These are phyloP conservation scores for Calocybe indica DNA, from an alignment of 768 basidiomycete species.

Conservation along the genomic window DNA sequence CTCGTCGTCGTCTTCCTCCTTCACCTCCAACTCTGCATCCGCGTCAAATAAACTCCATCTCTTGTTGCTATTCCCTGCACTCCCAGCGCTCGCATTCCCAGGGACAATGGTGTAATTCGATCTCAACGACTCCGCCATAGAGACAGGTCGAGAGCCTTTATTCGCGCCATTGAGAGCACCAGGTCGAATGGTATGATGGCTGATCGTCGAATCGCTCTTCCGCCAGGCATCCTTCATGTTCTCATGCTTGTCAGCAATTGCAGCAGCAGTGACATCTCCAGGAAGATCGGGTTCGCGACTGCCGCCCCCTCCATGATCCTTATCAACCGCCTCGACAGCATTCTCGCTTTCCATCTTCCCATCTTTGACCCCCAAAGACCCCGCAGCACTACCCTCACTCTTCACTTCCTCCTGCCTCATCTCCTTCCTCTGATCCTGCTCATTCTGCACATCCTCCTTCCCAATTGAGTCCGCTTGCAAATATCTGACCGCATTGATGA, in stretches of 20 bases:
- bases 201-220: slow-evolving; percentile 80
- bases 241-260: not conserved
- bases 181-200: slow-evolving; percentile 66
- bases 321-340: slow-evolving; percentile 12
- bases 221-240: slow-evolving; percentile 64
- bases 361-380: slow-evolving; percentile 1
- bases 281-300: not conserved
- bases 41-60: slow-evolving; percentile 63
- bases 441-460: slow-evolving; percentile 21
- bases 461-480: slow-evolving; percentile 32
- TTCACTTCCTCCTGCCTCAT: slow-evolving; percentile 6
- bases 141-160: slow-evolving; percentile 61
- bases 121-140: slow-evolving; percentile 72
- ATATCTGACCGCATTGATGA: slow-evolving; percentile 47
- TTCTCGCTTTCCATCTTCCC: slow-evolving; percentile 8
- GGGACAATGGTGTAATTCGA: slow-evolving; percentile 71
- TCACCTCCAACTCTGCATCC: slow-evolving; percentile 47
- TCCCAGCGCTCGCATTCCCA: slow-evolving; percentile 11
- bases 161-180: slow-evolving; percentile 34
- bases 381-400: slow-evolving; percentile 6
- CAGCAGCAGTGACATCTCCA: not conserved
- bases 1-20: slow-evolving; percentile 20
- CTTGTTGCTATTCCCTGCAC: slow-evolving; percentile 25
- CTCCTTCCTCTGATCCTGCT: slow-evolving; percentile 10
- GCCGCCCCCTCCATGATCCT: slow-evolving; percentile 1